Percentiles rank a stretch among this genome's conserved stretches.
Conservation (phyloP, 2,329 filamentous ascomycete species). For the Aspergillus aculeatus region DNA sequence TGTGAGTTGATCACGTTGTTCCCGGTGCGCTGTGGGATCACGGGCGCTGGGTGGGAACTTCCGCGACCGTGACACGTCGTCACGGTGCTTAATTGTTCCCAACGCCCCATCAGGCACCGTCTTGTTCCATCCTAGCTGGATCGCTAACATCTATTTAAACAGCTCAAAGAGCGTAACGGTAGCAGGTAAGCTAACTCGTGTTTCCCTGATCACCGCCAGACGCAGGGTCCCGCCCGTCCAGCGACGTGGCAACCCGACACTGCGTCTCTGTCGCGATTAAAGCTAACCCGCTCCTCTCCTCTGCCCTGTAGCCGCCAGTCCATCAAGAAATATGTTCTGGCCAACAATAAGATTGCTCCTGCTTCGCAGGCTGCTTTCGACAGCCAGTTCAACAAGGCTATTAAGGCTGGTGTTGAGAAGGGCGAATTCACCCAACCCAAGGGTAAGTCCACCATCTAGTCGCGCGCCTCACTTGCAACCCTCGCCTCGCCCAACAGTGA, state of each 20-base stretch:
- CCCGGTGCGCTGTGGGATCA: conserved; percentile 45
- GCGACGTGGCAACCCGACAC: conserved; percentile 21
- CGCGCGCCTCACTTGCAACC: conserved; percentile 1
- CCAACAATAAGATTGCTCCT: conserved; percentile 65
- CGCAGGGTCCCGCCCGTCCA: conserved; percentile 10
- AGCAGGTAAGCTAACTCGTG: conserved; percentile 58
- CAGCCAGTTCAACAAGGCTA: conserved; percentile 80
- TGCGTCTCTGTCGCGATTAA: conserved; percentile 19
- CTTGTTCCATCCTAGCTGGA: conserved; percentile 25
- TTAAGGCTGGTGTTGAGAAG: conserved; percentile 79
- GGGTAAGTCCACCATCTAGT: conserved; percentile 58
- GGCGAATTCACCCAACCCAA: conserved; percentile 87
- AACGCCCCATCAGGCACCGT: conserved; percentile 23
- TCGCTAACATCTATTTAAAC: conserved; percentile 51
- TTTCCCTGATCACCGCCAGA: conserved; percentile 15
- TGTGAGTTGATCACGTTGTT: conserved; percentile 60
- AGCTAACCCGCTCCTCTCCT: conserved; percentile 30
- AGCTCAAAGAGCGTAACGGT: conserved; percentile 71
- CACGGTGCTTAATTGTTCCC: conserved; percentile 21
- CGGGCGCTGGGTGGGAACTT: conserved; percentile 35
- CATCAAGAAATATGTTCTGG: conserved; percentile 72
- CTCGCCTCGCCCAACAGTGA: neutral
- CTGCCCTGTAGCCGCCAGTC: conserved; percentile 60
- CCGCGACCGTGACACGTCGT: conserved; percentile 39
- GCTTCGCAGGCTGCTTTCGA: conserved; percentile 61